phyloP scores from a whole-genome alignment of 371 early-diverging fungal species.

The Mucor irregularis region DNA sequence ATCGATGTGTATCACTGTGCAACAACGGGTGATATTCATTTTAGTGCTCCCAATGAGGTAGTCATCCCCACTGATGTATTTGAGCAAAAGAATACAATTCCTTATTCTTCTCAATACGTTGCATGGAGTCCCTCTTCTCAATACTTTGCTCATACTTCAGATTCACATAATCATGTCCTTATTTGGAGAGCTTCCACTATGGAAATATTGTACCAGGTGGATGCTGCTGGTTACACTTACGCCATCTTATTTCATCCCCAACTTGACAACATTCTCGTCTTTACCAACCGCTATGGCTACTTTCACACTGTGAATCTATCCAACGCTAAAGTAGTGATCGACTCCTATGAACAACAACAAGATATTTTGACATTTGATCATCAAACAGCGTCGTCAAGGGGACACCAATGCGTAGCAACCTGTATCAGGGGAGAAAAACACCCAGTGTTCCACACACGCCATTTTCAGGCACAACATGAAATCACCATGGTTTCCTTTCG shows the following conservation, averaged over 20 bases:
- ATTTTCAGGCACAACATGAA: conserved; percentile 41
- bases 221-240: conserved; percentile 51
- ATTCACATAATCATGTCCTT: conserved; percentile 44
- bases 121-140: conserved; percentile 55
- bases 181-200: conserved; percentile 52
- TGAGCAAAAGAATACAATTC: neutral
- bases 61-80: conserved; percentile 8
- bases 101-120: conserved; percentile 51
- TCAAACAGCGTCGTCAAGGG: neutral
- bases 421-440: neutral
- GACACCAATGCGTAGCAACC: conserved; percentile 1
- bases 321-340: conserved; percentile 9
- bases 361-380: conserved; percentile 7
- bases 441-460: conserved; percentile 18
- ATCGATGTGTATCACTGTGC: conserved; percentile 11
- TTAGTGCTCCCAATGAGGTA: conserved; percentile 1
- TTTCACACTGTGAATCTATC: conserved; percentile 56
- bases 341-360: neutral
- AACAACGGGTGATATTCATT: conserved; percentile 6
- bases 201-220: conserved; percentile 40
- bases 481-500: conserved; percentile 60
- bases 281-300: conserved; percentile 60
- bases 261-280: conserved; percentile 51
- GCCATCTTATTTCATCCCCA: conserved; percentile 56
- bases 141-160: conserved; percentile 61